Evolutionary conservation across 2,329 filamentous ascomycete species (phyloP).

Genomic region (Aspergillus sp.): DNA sequence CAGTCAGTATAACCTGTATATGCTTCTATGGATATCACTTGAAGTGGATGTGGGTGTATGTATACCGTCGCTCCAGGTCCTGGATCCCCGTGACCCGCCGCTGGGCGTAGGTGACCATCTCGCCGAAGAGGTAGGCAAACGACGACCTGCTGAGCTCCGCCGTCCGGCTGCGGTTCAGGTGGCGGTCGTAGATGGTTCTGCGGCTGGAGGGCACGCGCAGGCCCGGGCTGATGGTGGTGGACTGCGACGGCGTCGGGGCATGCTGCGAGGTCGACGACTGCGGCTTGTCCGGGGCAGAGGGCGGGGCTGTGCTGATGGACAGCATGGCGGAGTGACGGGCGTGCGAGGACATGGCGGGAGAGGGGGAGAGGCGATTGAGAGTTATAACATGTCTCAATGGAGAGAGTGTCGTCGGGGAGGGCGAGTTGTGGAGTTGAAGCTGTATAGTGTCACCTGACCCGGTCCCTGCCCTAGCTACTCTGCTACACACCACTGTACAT

Average conservation of each 20-base stretch:
- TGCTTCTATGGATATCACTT: too few species aligned
- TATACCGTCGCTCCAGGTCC: constrained; percentile 81
- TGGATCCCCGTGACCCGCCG: constrained; percentile 81
- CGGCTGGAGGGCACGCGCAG: constrained; percentile 84
- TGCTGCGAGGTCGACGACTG: constrained; percentile 28
- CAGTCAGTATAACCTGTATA: too few species aligned
- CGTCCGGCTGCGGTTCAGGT: constrained; percentile 80
- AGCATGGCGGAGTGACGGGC: constrained; percentile 24
- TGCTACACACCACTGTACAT: too few species aligned
- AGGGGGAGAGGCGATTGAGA: too few species aligned
- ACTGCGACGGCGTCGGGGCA: neutral
- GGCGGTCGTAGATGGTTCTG: constrained; percentile 96
- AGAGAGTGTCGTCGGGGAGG: too few species aligned
- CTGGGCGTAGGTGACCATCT: constrained; percentile 95
- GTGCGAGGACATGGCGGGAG: constrained; percentile 22
- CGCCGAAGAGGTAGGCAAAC: constrained; percentile 91
- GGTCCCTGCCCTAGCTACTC: too few species aligned
- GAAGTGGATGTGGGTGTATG: constrained; percentile 1
- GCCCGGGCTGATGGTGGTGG: constrained; percentile 35
- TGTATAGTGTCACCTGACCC: too few species aligned
- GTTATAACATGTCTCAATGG: too few species aligned
- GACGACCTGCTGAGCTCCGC: constrained; percentile 84
- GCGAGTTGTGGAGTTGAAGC: too few species aligned
- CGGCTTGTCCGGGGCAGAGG: constrained; percentile 16
- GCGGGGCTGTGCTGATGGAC: constrained; percentile 23